A percentile compares a stretch with the other conserved stretches of the same genome.
phyloP scores from a whole-genome alignment of 1,284 basidiomycete genomes.

The Cutaneotrichosporon spelunceum region DNA sequence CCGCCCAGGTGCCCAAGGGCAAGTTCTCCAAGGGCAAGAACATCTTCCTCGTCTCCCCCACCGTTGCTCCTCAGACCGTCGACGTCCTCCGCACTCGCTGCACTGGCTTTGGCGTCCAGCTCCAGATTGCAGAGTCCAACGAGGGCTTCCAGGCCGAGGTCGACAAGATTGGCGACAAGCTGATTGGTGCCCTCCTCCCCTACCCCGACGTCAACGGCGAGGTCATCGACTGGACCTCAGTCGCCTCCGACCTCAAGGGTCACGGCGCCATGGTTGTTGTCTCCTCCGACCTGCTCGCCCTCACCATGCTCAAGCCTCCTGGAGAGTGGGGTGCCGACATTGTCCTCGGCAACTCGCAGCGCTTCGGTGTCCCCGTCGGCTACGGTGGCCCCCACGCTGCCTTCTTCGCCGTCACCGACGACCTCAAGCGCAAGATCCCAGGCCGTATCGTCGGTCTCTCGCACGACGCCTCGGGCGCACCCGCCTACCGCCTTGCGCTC shows the following conservation, averaged over 20 bases:
- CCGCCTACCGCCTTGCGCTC: slow-evolving; percentile 86
- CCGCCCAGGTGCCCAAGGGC: slow-evolving; percentile 45
- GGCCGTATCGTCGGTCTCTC: slow-evolving; percentile 89
- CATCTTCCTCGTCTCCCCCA: slow-evolving; percentile 77
- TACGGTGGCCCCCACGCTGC: slow-evolving; percentile 91
- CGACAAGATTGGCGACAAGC: slow-evolving; percentile 55
- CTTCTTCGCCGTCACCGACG: slow-evolving; percentile 92
- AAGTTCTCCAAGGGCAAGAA: slow-evolving; percentile 67
- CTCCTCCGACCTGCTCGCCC: slow-evolving; percentile 86
- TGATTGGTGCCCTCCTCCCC: slow-evolving; percentile 86
- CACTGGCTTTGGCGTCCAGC: slow-evolving; percentile 80
- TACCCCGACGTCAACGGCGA: slow-evolving; percentile 89
- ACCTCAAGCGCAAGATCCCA: slow-evolving; percentile 94
- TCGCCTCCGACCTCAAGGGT: slow-evolving; percentile 71
- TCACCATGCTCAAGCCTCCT: slow-evolving; percentile 90
- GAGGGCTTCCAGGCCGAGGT: slow-evolving; percentile 57
- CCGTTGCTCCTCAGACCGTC: slow-evolving; percentile 80
- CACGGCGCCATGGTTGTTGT: slow-evolving; percentile 74
- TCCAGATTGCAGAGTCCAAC: slow-evolving; percentile 59
- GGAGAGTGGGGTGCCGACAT: slow-evolving; percentile 99
- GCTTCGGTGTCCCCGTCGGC: slow-evolving; percentile 84
- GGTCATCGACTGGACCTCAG: slow-evolving; percentile 69
- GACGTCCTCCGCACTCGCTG: slow-evolving; percentile 82
- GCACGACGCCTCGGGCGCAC: slow-evolving; percentile 76
- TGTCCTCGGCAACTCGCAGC: slow-evolving; percentile 88